phyloP scores from a whole-genome alignment of 257 asterid genomes.

The Phtheirospermum japonicum region DNA sequence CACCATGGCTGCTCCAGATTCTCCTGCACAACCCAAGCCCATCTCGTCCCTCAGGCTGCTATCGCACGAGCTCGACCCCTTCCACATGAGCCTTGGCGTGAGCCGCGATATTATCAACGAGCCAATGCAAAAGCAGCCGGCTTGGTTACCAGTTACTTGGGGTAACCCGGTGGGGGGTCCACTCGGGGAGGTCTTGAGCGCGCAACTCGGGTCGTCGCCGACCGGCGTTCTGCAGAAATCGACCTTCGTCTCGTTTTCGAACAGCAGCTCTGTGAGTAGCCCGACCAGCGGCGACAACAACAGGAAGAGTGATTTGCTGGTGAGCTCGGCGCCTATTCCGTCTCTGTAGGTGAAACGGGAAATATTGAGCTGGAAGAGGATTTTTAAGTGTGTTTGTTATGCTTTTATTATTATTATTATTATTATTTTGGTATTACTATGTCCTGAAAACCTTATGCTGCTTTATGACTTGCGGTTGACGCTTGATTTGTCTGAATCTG shows the following conservation, averaged over 20 bases:
- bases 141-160: conserved; percentile 73
- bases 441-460: too few species aligned
- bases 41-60: conserved; percentile 54
- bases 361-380: not conserved
- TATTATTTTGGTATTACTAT: too few species aligned
- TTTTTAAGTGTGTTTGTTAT: too few species aligned
- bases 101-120: conserved; percentile 27
- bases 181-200: conserved; percentile 72
- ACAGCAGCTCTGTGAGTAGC: conserved; percentile 76
- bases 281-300: conserved; percentile 46
- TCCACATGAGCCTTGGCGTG: conserved; percentile 60
- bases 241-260: conserved; percentile 57
- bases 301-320: conserved; percentile 37
- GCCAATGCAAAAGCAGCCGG: conserved; percentile 39
- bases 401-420: too few species aligned
- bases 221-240: conserved; percentile 73
- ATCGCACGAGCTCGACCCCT: conserved; percentile 50
- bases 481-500: too few species aligned
- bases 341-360: conserved; percentile 41
- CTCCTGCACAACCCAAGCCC: conserved; percentile 54
- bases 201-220: conserved; percentile 62
- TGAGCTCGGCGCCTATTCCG: conserved; percentile 44
- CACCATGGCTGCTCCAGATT: conserved; percentile 32
- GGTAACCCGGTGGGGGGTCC: conserved; percentile 80
- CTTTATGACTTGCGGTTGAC: too few species aligned